Evolutionary conservation across 129 eudicot species (phyloP), one percentile per base, ranked within the genome.

Genomic region (Artemisia tridentata): DNA sequence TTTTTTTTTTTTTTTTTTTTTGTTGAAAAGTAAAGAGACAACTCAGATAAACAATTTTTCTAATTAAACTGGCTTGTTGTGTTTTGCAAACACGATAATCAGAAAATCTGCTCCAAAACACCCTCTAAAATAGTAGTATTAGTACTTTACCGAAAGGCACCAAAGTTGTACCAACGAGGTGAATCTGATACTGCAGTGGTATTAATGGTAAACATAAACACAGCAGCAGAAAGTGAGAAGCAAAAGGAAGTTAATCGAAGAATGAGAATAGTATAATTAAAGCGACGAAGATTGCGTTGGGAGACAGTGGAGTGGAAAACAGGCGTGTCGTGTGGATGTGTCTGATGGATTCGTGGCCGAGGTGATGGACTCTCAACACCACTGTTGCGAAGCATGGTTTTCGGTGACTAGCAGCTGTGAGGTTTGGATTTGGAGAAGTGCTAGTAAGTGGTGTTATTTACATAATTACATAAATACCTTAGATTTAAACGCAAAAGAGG

Each of bases 241-340:
- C 86, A 78, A 72, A 88, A 85, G n/a, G 96, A 70, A 34, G 73
- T 75, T 14, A 88, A 38, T 0, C 96, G 84, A 78, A 85, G 83
- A 10, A 76, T 29, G 65, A 88, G 75, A 31, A 88, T 74, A 46
- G 80, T 73, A 7, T 43, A 69, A 27, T 88, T 88, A 74, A 88
- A 79, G 1, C 96, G 96, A 38, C 86, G 83, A 50, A 85, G 88
- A 69, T 85, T 85, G 27, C 75, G 80, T 16, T 78, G 71, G 31
- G 96, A 73, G 31, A 88, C 85, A 9, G 91, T 88, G 53, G 96
- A 81, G 9, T 88, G 91, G 69, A 85, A 88, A 12, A 79, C 90
- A 46, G 86, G 84, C 46, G 79, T 65, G 72, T 65, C 74, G 41
- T 72, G 71, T 20, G 76, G 83, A 18, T 56, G 78, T n/a, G 76